Base-by-base conservation (phyloP, 805 yeast species). In the Lachancea mirantina region DNA sequence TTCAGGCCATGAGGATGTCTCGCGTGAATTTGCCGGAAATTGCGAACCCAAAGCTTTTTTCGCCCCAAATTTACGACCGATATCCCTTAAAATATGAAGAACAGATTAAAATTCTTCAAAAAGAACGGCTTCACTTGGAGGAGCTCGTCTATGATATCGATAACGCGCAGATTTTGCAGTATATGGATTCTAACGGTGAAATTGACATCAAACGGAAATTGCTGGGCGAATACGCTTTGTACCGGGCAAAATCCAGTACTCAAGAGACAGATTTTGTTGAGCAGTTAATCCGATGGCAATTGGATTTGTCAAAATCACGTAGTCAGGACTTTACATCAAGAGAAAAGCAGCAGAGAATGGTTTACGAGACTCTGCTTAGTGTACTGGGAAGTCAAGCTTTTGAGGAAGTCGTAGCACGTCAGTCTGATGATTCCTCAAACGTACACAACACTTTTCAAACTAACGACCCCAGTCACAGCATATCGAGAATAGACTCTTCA, bases 191-290 rank as follows among this genome's bases (percentile, higher is more conserved):
- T 19, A 43, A 34, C n/a, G 29, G 37, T 20, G 35, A 37, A 3
- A 38, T 52, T 7, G 58, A 55, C 28, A 34, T 55, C 19, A 42
- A 50, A n/a, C 45, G 43, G 34, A 55, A 55, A 30, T 35, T 55
- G 28, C 44, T 41, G 6, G 43, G 45, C 24, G 60, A 55, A 35
- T 55, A 43, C 32, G 57, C 57, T 2, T 27, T 55, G 14, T 55
- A 16, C 26, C 26, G 26, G 13, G 15, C 15, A n/a, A n/a, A 16
- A 16, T 13, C 26, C 26, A 14, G 8, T 16, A 10, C 15, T 23
- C 16, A 10, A 13, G 14, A 16, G 14, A n/a, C 14, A 13, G 14
- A 10, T n/a, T 14, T 5, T 13, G 5, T 23, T 10, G 26, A 23
- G 14, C 14, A 16, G 14, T 10, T 16, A 23, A 13, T 5, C 14